Percentiles rank a stretch among this genome's conserved stretches.
These are phyloP conservation scores for Salvia miltiorrhiza DNA, from an alignment of 257 asterid species.

Conservation along the genomic window DNA sequence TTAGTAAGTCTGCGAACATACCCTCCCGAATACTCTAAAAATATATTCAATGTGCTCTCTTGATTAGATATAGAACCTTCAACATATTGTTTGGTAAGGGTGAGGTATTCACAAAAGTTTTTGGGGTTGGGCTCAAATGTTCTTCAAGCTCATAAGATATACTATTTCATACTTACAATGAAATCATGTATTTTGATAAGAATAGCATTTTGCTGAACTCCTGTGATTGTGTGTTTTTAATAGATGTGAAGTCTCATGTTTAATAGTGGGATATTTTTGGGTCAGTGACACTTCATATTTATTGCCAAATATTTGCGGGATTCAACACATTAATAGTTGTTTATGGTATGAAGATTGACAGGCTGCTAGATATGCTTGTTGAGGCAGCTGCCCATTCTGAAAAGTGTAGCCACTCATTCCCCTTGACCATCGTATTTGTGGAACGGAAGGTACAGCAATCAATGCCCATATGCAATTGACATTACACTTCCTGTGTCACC, in stretches of 20 bases:
- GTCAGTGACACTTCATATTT: neutral
- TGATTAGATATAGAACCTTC: neutral
- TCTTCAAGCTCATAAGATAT: neutral
- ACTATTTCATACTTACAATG: neutral
- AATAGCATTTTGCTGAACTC: neutral
- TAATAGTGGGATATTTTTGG: too few relatives aligned
- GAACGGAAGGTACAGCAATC: constrained; percentile 68
- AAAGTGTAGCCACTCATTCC: constrained; percentile 56
- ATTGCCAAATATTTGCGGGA: constrained; percentile 8
- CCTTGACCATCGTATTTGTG: constrained; percentile 91
- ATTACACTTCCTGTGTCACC: constrained; percentile 1
- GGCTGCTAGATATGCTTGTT: constrained; percentile 73
- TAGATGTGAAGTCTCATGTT: neutral
- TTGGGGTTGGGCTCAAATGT: neutral
- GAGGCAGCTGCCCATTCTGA: constrained; percentile 79
- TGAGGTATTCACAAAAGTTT: neutral
- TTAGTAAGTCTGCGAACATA: neutral
- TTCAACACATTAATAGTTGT: constrained; percentile 21
- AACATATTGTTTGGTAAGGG: neutral
- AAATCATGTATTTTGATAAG: neutral
- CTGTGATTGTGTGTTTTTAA: neutral
- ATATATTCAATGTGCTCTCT: neutral
- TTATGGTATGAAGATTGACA: constrained; percentile 60
- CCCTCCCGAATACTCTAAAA: neutral
- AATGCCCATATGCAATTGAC: constrained; percentile 1